These are phyloP conservation scores for Candida anglica DNA, from an alignment of 805 yeast species.

Conservation along the genomic window DNA sequence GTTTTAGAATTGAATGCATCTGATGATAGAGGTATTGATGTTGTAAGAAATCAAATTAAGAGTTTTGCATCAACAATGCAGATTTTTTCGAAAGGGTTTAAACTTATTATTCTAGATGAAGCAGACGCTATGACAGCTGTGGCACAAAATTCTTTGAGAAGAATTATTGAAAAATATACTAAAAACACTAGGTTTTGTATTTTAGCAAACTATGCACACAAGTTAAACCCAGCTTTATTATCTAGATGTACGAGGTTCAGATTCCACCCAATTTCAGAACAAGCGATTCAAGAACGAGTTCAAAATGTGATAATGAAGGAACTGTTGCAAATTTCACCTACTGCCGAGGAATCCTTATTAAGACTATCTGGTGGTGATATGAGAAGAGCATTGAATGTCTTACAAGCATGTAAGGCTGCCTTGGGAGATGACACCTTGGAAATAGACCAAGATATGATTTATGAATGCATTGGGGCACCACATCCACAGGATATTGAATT, in stretches of 20 bases:
- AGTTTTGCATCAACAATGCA: slow-evolving; percentile 95
- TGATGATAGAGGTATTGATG: slow-evolving; percentile 97
- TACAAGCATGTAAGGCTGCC: slow-evolving; percentile 92
- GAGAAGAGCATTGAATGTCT: slow-evolving; percentile 89
- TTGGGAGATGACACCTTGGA: slow-evolving; percentile 39
- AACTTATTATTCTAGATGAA: slow-evolving; percentile 88
- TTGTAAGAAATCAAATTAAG: slow-evolving; percentile 96
- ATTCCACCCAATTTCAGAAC: slow-evolving; percentile 72
- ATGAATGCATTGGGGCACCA: slow-evolving; percentile 95
- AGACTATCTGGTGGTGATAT: slow-evolving; percentile 87
- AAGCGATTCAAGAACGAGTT: slow-evolving; percentile 67
- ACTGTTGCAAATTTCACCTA: slow-evolving; percentile 49
- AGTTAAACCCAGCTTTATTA: slow-evolving; percentile 88
- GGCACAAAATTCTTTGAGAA: slow-evolving; percentile 78
- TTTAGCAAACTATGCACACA: slow-evolving; percentile 93
- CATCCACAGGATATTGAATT: slow-evolving; percentile 79
- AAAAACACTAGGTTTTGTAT: slow-evolving; percentile 95
- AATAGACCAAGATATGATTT: slow-evolving; percentile 72
- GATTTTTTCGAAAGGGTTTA: slow-evolving; percentile 82
- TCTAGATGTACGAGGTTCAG: slow-evolving; percentile 95
- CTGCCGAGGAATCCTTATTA: slow-evolving; percentile 65
- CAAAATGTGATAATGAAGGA: slow-evolving; percentile 69
- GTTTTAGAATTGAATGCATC: slow-evolving; percentile 94
- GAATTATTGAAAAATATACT: slow-evolving; percentile 88
- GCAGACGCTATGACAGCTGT: slow-evolving; percentile 93